Evolutionary conservation across 1,284 basidiomycete genomes (phyloP), one percentile per base, ranked within the genome.

Genomic region (Rhodotorula sp.): DNA sequence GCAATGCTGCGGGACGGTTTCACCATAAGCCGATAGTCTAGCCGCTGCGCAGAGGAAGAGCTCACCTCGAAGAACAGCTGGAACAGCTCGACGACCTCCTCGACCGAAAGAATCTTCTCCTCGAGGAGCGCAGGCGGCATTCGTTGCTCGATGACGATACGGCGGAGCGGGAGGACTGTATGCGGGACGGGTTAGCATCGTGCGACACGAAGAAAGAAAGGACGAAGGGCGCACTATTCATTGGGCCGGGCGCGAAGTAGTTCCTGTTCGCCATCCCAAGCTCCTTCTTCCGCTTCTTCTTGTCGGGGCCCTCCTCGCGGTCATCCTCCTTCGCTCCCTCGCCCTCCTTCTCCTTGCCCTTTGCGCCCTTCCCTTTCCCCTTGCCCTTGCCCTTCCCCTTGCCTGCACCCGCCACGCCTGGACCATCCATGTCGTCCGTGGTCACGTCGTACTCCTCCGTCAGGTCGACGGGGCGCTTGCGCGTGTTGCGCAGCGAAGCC

Each of bases 191-290:
- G 37, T 34, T 29, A 54, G 34, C 17, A 57, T 19, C 51, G 58
- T 1, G 7, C 12, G 12, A 37, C 9, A 2, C 4, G 34, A 34
- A 32, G 57, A 44, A 17, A 6, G 19, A 12, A n/a, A 32, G 51
- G 17, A 5, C 8, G 27, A 27, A 56, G 56, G 15, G 53, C 73
- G 57, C 32, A 71, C 80, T 81, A 68, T 80, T 81, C 77, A 82
- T 80, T 32, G 81, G 80, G 4, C 92, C 94, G 59, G 96, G 94
- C 80, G 92, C 94, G 85, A 98, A 99, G 82, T 97, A 99, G 71
- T 72, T 91, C 36, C 70, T 89, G 71, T 90, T 92, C 0, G 94
- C 95, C 15, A 97, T 91, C 15, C 93, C 94, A 29, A 94, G 68
- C 36, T 69, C 67, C 61, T 78, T 72, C 62, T 57, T 67, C 44